phyloP scores from a whole-genome alignment of 805 yeast species.

The Lipomyces japonicus region DNA sequence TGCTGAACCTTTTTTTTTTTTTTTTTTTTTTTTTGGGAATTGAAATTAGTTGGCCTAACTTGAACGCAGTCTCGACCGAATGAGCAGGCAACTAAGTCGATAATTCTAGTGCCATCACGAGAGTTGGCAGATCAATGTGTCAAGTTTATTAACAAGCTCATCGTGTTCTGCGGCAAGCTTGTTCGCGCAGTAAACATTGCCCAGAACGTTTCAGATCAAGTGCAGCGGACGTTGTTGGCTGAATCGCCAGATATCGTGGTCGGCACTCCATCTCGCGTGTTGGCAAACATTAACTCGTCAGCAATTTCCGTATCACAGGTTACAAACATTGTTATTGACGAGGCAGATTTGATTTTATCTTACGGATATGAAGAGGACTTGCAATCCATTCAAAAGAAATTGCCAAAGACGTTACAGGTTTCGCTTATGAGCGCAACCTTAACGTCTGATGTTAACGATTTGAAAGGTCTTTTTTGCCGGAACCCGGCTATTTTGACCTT shows the following conservation, averaged over 20 bases:
- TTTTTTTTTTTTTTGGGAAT: too few relatives aligned
- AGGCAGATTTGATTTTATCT: constrained; percentile 84
- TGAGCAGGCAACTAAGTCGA: constrained; percentile 46
- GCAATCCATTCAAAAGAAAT: constrained; percentile 53
- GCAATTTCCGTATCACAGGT: constrained; percentile 52
- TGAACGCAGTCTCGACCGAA: too few relatives aligned
- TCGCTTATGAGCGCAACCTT: constrained; percentile 96
- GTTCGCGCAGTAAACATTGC: constrained; percentile 64
- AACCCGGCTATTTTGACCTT: constrained; percentile 56
- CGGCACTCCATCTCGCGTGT: constrained; percentile 80
- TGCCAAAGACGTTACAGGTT: constrained; percentile 81
- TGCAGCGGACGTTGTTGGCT: constrained; percentile 61
- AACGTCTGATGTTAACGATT: constrained; percentile 73
- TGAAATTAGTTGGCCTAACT: too few relatives aligned
- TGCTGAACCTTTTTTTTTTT: too few relatives aligned
- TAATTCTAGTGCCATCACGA: constrained; percentile 87
- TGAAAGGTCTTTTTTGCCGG: constrained; percentile 76
- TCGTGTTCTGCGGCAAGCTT: constrained; percentile 64
- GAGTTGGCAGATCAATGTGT: constrained; percentile 86
- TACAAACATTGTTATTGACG: constrained; percentile 80
- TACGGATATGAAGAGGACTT: constrained; percentile 91
- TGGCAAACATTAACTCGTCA: constrained; percentile 45
- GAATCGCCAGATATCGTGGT: constrained; percentile 78
- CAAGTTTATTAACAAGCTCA: constrained; percentile 63
- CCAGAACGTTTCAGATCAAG: constrained; percentile 63